These are phyloP conservation scores for Suillus subluteus DNA, from an alignment of 768 basidiomycete species.

Conservation along the genomic window DNA sequence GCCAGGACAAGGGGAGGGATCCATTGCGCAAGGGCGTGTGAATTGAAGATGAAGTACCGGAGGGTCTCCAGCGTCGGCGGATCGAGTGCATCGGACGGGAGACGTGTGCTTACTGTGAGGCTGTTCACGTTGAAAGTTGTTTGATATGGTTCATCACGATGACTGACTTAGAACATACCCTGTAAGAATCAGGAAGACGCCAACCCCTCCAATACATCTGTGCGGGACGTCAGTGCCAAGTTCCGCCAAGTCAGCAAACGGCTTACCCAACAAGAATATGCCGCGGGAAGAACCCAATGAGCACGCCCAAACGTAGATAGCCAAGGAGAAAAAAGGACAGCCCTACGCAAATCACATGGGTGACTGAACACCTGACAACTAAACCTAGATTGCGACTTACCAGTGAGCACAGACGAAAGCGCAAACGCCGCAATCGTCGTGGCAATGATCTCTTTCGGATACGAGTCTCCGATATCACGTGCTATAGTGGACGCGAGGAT, in stretches of 20 bases:
- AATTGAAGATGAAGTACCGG: slow-evolving; percentile 66
- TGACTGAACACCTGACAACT: slow-evolving; percentile 9
- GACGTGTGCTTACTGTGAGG: slow-evolving; percentile 81
- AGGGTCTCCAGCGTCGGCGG: slow-evolving; percentile 65
- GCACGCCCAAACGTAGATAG: slow-evolving; percentile 74
- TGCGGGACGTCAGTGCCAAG: background rate
- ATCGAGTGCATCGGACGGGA: slow-evolving; percentile 76
- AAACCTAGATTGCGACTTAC: slow-evolving; percentile 38
- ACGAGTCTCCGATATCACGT: slow-evolving; percentile 66
- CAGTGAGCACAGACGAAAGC: slow-evolving; percentile 85
- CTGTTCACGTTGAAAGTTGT: slow-evolving; percentile 37
- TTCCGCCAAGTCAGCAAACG: slow-evolving; percentile 5
- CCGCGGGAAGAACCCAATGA: slow-evolving; percentile 95
- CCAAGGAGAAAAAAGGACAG: slow-evolving; percentile 88
- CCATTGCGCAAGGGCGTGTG: slow-evolving; percentile 76
- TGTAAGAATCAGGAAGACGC: slow-evolving; percentile 88
- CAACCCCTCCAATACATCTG: slow-evolving; percentile 93
- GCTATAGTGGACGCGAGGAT: slow-evolving; percentile 83
- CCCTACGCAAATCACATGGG: slow-evolving; percentile 17
- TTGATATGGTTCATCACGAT: background rate
- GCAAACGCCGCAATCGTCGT: slow-evolving; percentile 92
- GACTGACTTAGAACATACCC: slow-evolving; percentile 53
- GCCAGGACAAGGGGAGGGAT: slow-evolving; percentile 77
- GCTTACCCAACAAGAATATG: slow-evolving; percentile 93
- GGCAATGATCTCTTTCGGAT: slow-evolving; percentile 76